These are phyloP conservation scores for Clavispora phyllophila DNA, from an alignment of 805 yeast species.

Conservation along the genomic window DNA sequence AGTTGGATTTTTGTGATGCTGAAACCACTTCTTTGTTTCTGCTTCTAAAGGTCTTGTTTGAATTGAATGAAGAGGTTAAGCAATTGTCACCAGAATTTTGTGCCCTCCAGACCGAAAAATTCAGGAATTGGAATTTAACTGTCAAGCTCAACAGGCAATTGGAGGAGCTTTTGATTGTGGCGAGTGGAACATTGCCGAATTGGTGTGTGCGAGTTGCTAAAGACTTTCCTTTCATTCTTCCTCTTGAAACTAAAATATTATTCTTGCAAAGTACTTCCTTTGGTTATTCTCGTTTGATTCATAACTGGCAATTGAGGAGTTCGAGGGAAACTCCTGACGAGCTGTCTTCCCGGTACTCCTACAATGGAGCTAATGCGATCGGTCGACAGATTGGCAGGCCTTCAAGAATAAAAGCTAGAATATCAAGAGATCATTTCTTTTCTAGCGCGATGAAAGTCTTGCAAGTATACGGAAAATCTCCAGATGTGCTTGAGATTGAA, in stretches of 20 bases:
- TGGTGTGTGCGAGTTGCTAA: conserved; percentile 79
- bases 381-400: conserved; percentile 65
- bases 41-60: conserved; percentile 44
- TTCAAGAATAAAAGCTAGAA: conserved; percentile 71
- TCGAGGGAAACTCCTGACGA: conserved; percentile 23
- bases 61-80: conserved; percentile 23
- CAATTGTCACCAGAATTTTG: conserved; percentile 12
- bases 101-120: conserved; percentile 24
- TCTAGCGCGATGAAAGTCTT: conserved; percentile 77
- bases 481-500: conserved; percentile 80
- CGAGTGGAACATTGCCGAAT: conserved; percentile 77
- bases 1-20: conserved; percentile 20
- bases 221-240: conserved; percentile 75
- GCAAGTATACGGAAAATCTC: conserved; percentile 69
- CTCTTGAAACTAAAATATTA: conserved; percentile 71
- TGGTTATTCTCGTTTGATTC: conserved; percentile 81
- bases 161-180: conserved; percentile 84
- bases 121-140: conserved; percentile 74
- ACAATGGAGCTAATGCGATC: background rate
- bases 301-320: conserved; percentile 61
- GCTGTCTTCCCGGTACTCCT: background rate
- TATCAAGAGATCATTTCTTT: conserved; percentile 64
- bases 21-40: conserved; percentile 39
- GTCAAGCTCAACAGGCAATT: conserved; percentile 83
- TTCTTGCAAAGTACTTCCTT: conserved; percentile 84